Conservation (phyloP, 1,139 yeast genomes). For the Meyerozyma carpophila region DNA sequence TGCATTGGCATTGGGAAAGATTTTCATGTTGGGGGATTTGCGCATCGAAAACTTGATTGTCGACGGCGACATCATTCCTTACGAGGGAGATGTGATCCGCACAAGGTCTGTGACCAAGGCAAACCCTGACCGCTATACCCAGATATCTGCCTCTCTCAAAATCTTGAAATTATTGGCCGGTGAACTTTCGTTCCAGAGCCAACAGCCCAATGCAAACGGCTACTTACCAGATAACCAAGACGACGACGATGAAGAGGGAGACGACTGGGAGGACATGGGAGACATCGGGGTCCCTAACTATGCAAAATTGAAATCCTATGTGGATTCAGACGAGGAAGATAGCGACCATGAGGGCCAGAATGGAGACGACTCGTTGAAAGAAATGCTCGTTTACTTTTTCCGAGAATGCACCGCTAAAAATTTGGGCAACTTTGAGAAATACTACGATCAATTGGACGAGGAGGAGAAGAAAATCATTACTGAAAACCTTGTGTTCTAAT, state of each 20-base stretch:
- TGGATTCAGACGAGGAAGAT: conserved; percentile 42
- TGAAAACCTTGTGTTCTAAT: conserved; percentile 33
- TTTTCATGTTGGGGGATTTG: conserved; percentile 55
- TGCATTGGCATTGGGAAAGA: conserved; percentile 61
- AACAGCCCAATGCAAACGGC: conserved; percentile 39
- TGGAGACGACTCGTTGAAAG: conserved; percentile 38
- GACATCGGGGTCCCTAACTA: conserved; percentile 56
- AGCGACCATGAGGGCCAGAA: conserved; percentile 27
- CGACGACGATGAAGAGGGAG: conserved; percentile 48
- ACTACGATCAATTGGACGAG: conserved; percentile 48
- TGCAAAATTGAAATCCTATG: conserved; percentile 52
- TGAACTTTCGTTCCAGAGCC: conserved; percentile 61
- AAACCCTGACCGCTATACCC: conserved; percentile 60
- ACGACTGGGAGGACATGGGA: conserved; percentile 81
- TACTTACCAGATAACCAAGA: conserved; percentile 25
- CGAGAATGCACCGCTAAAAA: conserved; percentile 54
- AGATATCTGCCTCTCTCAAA: conserved; percentile 64
- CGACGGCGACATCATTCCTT: conserved; percentile 72
- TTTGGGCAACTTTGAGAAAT: conserved; percentile 47
- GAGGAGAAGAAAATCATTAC: conserved; percentile 54
- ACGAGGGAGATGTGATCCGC: conserved; percentile 56
- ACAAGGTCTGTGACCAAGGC: conserved; percentile 80
- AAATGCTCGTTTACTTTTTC: conserved; percentile 55
- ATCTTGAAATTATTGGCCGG: conserved; percentile 65
- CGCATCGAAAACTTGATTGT: conserved; percentile 51